A percentile compares a stretch with the other conserved stretches of the same genome.
Conservation (phyloP, 257 asterid species). For the Nicotiana sylvestris region DNA sequence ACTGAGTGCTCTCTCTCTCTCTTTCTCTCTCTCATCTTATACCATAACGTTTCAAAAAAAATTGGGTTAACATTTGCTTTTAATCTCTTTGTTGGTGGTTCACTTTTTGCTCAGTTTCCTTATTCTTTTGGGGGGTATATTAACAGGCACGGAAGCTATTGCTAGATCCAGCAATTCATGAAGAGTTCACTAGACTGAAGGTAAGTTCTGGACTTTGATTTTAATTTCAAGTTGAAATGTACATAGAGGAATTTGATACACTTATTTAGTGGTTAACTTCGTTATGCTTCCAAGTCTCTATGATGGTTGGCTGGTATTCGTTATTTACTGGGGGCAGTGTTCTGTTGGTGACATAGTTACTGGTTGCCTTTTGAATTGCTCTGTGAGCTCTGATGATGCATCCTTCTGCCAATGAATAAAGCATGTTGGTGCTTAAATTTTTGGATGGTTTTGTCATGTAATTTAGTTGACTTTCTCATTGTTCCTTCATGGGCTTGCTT, state of each 20-base stretch:
- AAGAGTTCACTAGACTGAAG: slow-evolving; percentile 91
- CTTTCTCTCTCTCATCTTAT: too few species aligned
- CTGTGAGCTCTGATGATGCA: neutral
- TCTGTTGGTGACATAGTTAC: neutral
- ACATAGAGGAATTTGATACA: neutral
- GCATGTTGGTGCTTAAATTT: neutral
- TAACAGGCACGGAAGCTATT: slow-evolving; percentile 77
- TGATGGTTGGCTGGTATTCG: neutral
- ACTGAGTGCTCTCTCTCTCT: neutral
- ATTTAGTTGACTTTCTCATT: neutral
- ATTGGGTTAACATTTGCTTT: neutral
- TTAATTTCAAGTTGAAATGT: neutral
- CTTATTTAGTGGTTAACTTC: neutral
- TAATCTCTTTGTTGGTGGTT: neutral
- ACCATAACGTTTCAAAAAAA: too few species aligned
- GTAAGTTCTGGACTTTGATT: slow-evolving; percentile 26
- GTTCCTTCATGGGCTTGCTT: neutral
- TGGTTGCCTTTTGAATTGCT: neutral
- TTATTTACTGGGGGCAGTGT: neutral
- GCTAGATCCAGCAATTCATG: slow-evolving; percentile 96
- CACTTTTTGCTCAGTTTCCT: neutral
- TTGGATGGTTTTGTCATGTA: neutral
- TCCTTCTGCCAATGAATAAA: neutral
- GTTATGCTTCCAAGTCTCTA: neutral
- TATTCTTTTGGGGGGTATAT: slow-evolving; percentile 1